phyloP scores from a whole-genome alignment of 2,329 filamentous ascomycete genomes.

The Nigrospora oryzae region DNA sequence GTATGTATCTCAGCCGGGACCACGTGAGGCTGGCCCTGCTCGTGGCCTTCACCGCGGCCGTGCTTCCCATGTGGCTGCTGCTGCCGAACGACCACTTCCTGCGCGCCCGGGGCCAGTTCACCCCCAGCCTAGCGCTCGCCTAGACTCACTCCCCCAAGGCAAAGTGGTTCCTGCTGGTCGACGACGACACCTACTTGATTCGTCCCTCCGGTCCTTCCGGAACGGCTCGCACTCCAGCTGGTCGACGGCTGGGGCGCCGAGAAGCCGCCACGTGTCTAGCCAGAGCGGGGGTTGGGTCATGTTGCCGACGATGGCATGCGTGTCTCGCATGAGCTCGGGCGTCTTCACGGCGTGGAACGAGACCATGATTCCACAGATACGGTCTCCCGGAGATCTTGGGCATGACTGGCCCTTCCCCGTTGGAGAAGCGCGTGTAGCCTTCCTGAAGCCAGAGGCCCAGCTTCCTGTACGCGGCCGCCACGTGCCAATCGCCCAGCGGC shows the following conservation, averaged over 20 bases:
- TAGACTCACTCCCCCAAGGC: background rate
- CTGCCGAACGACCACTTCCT: background rate
- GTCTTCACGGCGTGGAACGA: background rate
- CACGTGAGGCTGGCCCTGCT: background rate
- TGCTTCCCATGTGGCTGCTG: background rate
- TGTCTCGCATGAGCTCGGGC: background rate
- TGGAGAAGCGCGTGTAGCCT: slow-evolving; percentile 1
- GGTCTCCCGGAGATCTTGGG: background rate
- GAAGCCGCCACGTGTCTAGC: slow-evolving; percentile 1
- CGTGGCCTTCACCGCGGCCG: background rate
- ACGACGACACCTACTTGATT: slow-evolving; percentile 1
- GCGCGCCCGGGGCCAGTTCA: background rate
- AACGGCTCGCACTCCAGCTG: no score
- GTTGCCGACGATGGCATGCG: background rate
- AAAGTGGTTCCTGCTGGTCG: slow-evolving; percentile 1
- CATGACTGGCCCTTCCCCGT: background rate
- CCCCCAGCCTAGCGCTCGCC: background rate
- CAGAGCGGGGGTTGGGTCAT: background rate
- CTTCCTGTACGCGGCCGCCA: background rate
- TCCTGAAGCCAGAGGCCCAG: background rate
- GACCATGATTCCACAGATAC: background rate
- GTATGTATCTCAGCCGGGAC: no score
- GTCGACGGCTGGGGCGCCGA: no score
- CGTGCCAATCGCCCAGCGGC: background rate
- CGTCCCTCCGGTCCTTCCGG: no score